A percentile compares a stretch with the other conserved stretches of the same genome.
These are phyloP conservation scores for Spathaspora arborariae DNA, from an alignment of 805 yeast species.

Conservation along the genomic window DNA sequence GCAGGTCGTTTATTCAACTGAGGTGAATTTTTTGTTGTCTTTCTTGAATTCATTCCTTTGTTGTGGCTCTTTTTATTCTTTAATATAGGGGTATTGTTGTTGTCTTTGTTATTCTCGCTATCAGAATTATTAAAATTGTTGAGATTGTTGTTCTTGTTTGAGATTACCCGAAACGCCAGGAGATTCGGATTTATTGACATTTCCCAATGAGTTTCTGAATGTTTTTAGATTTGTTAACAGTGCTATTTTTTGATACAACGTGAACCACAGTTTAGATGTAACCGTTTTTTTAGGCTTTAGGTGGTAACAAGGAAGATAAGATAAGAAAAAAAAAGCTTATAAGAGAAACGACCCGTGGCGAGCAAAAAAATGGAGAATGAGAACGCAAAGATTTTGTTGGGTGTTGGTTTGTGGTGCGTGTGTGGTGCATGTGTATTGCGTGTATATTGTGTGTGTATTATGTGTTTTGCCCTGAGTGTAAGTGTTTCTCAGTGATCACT, in stretches of 20 bases:
- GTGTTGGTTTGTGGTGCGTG: neutral
- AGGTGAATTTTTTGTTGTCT: neutral
- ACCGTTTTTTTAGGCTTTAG: neutral
- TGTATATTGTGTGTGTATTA: neutral
- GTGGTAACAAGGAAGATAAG: neutral
- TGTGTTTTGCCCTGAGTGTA: no score
- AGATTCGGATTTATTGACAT: constrained; percentile 12
- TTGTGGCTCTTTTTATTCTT: neutral
- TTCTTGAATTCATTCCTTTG: neutral
- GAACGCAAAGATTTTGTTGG: neutral
- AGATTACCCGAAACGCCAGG: constrained; percentile 2
- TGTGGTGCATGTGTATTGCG: neutral
- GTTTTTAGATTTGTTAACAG: neutral
- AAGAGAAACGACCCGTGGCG: neutral
- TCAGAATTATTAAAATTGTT: neutral
- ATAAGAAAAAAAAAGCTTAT: neutral
- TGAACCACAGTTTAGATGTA: neutral
- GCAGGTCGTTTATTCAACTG: neutral
- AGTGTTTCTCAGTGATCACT: no score
- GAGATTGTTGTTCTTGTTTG: constrained; percentile 2
- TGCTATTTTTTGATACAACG: neutral
- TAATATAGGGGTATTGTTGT: neutral
- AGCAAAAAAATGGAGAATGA: neutral
- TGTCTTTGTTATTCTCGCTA: constrained; percentile 2
- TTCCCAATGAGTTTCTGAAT: neutral